These are phyloP conservation scores for Cladorrhinum sp. DNA, from an alignment of 2,329 filamentous ascomycete species.

Conservation along the genomic window DNA sequence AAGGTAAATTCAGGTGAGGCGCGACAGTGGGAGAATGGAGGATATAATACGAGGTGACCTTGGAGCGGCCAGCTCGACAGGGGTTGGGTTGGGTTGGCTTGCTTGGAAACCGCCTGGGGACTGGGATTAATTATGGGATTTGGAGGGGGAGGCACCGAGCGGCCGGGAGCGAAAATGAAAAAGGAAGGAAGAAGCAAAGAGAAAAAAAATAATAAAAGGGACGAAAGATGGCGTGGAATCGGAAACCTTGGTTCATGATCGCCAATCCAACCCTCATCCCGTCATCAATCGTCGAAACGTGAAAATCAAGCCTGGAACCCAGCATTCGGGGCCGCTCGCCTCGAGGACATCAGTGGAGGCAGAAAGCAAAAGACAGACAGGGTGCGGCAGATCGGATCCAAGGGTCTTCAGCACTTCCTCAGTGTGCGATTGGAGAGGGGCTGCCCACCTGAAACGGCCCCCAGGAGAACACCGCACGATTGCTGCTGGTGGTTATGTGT, in stretches of 20 bases:
- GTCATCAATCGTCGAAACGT: slow-evolving; percentile 7
- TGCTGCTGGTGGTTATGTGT: slow-evolving; percentile 19
- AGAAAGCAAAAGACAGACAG: slow-evolving; percentile 6
- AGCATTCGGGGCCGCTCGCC: slow-evolving; percentile 4
- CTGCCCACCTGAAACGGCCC: slow-evolving; percentile 30
- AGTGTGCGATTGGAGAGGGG: slow-evolving; percentile 20
- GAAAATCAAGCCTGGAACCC: background rate
- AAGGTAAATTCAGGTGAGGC: slow-evolving; percentile 12
- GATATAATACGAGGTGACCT: slow-evolving; percentile 13
- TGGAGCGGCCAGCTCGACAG: slow-evolving; percentile 6
- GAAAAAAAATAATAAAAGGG: slow-evolving; percentile 3
- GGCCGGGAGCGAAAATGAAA: slow-evolving; percentile 10
- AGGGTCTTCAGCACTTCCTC: slow-evolving; percentile 2
- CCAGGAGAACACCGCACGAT: slow-evolving; percentile 25
- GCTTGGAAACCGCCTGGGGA: background rate
- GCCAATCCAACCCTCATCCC: background rate
- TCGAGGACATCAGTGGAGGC: background rate
- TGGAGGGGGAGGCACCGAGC: slow-evolving; percentile 7
- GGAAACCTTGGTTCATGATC: background rate
- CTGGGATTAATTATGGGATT: slow-evolving; percentile 7
- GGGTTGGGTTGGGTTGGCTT: background rate
- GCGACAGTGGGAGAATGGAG: slow-evolving; percentile 15
- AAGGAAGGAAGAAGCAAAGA: slow-evolving; percentile 3
- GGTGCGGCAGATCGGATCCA: slow-evolving; percentile 18
- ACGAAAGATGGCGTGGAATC: background rate